Base-by-base conservation (phyloP, 768 basidiomycete genomes). In the Mycena epipterygia region DNA sequence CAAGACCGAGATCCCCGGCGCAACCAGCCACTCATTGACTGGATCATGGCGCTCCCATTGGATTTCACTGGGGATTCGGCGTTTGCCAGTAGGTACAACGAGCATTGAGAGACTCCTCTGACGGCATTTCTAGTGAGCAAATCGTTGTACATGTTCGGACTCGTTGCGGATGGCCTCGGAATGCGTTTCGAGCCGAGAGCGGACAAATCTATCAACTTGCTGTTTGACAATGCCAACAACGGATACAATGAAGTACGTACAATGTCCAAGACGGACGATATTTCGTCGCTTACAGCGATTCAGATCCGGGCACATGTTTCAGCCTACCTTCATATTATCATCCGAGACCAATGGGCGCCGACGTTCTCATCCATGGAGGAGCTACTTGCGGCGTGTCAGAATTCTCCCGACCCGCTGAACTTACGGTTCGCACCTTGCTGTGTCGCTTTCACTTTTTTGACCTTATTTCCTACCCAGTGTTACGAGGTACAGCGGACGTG, bases 51-150 rank as follows among this genome's bases (percentile, higher is more conserved):
- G 23, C 84, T 95, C 3, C 91, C 93, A 2, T 82, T 95, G 6
- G 96, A 98, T 72, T 95, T 97, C 78, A 87, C 89, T 39, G 89
- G 91, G 52, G 93, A 94, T 72, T 97, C 95, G 32, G 94, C 95
- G 3, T 98, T 98, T 79, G 88, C 91, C 72, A 92, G 95, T 94
- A 82, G 77, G 89, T 83, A 42, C 17, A 59, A 41, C 32, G 41
- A 59, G 46, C 35, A 64, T 42, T 49, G 52, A 32, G 19, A 6
- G 30, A 42, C 25, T 58, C 19, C 25, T 57, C 56, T 70, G 29
- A 68, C 42, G 49, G 44, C 53, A 49, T 32, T 58, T 67, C 27
- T 75, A 96, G 95, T 95, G 86, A 92, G 87, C 73, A 96, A 96
- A 77, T 82, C 93, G 1, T 82, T 96, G 7, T 85, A 89, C 39